Percentiles rank a stretch among this genome's conserved stretches.
Conservation (phyloP, 1,139 yeast genomes). For the Hemisphaericaspora xylanilytica region DNA sequence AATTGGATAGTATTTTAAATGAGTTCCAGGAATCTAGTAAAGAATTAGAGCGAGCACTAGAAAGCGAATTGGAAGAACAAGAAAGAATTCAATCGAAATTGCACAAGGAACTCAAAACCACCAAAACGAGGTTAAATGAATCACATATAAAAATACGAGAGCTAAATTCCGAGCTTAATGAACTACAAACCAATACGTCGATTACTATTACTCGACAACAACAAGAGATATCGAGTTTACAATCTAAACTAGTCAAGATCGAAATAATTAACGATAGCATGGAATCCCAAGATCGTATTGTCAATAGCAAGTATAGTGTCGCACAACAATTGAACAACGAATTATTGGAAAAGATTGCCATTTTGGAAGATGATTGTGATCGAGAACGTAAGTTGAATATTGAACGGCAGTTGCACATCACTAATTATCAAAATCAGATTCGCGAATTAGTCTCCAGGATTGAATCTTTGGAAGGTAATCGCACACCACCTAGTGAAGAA, state of each 20-base stretch:
- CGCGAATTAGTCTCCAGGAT: slow-evolving; percentile 20
- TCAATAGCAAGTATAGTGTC: slow-evolving; percentile 31
- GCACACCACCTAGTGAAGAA: not conserved
- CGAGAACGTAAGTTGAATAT: slow-evolving; percentile 30
- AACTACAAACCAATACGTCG: slow-evolving; percentile 20
- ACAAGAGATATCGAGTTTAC: slow-evolving; percentile 22
- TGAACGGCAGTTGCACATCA: slow-evolving; percentile 32
- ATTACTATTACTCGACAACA: slow-evolving; percentile 21
- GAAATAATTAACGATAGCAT: slow-evolving; percentile 44
- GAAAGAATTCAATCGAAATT: slow-evolving; percentile 27
- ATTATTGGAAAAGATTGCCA: slow-evolving; percentile 40
- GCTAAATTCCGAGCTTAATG: slow-evolving; percentile 23
- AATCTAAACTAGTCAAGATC: slow-evolving; percentile 34
- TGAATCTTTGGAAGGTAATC: slow-evolving; percentile 7
- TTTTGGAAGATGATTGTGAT: slow-evolving; percentile 42
- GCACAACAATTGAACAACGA: slow-evolving; percentile 41
- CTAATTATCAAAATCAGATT: slow-evolving; percentile 36
- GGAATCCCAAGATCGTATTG: slow-evolving; percentile 39
- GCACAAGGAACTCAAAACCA: slow-evolving; percentile 12
- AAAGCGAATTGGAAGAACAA: slow-evolving; percentile 38
- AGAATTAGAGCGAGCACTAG: slow-evolving; percentile 45
- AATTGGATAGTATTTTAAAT: slow-evolving; percentile 34
- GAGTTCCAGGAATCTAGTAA: slow-evolving; percentile 46
- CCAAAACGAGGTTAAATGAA: slow-evolving; percentile 12
- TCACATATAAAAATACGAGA: slow-evolving; percentile 14